These are phyloP conservation scores for Suillus spraguei DNA, from an alignment of 768 basidiomycete species.

Conservation along the genomic window DNA sequence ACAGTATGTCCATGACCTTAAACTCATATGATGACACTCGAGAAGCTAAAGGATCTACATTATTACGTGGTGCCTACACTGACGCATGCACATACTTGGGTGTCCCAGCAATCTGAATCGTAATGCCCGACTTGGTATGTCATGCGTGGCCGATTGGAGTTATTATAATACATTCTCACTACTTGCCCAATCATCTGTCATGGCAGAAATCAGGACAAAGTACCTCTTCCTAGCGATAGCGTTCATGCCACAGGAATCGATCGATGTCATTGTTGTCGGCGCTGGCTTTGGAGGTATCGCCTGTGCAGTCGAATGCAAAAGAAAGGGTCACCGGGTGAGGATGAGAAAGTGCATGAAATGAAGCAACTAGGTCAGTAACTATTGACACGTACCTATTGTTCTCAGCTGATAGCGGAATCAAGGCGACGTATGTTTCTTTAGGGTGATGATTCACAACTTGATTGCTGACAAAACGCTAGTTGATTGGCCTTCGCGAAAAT, in stretches of 20 bases:
- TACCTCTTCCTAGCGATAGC: background rate
- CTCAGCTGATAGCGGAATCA: slow-evolving; percentile 13
- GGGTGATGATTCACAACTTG: background rate
- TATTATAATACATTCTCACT: background rate
- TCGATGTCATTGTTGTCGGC: slow-evolving; percentile 25
- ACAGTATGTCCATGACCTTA: background rate
- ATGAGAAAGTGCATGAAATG: slow-evolving; percentile 24
- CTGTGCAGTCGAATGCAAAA: slow-evolving; percentile 30
- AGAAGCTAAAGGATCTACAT: too few relatives aligned
- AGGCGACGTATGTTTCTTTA: slow-evolving; percentile 18
- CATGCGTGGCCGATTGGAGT: background rate
- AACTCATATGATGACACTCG: background rate
- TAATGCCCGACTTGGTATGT: background rate
- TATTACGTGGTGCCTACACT: background rate
- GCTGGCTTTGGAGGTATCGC: slow-evolving; percentile 31
- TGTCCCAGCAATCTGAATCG: background rate
- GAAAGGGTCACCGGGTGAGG: slow-evolving; percentile 24
- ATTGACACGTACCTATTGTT: background rate
- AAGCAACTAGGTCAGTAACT: slow-evolving; percentile 18
- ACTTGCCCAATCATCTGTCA: background rate
- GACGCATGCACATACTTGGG: background rate
- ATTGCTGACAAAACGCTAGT: slow-evolving; percentile 13
- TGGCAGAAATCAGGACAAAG: background rate
- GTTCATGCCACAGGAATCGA: slow-evolving; percentile 17
- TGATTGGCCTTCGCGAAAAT: slow-evolving; percentile 23